These are phyloP conservation scores for Allodekkera sacchari DNA, from an alignment of 805 yeast genomes.

Conservation along the genomic window DNA sequence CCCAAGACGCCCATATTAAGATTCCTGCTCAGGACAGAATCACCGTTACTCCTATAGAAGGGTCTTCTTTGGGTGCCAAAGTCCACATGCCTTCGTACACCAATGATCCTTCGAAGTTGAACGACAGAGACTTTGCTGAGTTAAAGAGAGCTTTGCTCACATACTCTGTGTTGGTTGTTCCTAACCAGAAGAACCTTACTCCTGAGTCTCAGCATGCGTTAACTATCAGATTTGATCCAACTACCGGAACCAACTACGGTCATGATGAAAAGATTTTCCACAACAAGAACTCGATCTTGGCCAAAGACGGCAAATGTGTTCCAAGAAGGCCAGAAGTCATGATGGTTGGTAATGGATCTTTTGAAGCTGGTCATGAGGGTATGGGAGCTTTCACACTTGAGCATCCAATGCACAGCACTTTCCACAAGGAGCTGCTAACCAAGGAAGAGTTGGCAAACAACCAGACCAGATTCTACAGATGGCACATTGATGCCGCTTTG, in stretches of 20 bases:
- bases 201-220: slow-evolving; percentile 72
- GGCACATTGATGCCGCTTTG: slow-evolving; percentile 91
- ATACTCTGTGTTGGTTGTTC: slow-evolving; percentile 67
- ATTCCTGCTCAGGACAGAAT: neutral
- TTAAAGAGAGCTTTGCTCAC: slow-evolving; percentile 59
- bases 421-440: slow-evolving; percentile 62
- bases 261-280: slow-evolving; percentile 71
- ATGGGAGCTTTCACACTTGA: slow-evolving; percentile 50
- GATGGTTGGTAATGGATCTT: slow-evolving; percentile 76
- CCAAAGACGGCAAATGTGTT: slow-evolving; percentile 73
- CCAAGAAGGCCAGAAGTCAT: slow-evolving; percentile 86
- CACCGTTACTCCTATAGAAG: slow-evolving; percentile 37
- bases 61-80: slow-evolving; percentile 60
- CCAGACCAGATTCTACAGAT: slow-evolving; percentile 77
- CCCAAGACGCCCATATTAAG: neutral
- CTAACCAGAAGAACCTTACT: slow-evolving; percentile 55
- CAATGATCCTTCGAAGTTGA: slow-evolving; percentile 64
- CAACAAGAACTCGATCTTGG: slow-evolving; percentile 57
- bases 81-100: slow-evolving; percentile 58
- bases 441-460: slow-evolving; percentile 55
- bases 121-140: slow-evolving; percentile 53
- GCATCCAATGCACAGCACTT: slow-evolving; percentile 78
- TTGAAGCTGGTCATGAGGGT: slow-evolving; percentile 34
- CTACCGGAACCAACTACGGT: slow-evolving; percentile 64
- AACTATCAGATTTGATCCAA: slow-evolving; percentile 73